phyloP scores from a whole-genome alignment of 176 grass and related monocot species.

The Tuctoria greenei region DNA sequence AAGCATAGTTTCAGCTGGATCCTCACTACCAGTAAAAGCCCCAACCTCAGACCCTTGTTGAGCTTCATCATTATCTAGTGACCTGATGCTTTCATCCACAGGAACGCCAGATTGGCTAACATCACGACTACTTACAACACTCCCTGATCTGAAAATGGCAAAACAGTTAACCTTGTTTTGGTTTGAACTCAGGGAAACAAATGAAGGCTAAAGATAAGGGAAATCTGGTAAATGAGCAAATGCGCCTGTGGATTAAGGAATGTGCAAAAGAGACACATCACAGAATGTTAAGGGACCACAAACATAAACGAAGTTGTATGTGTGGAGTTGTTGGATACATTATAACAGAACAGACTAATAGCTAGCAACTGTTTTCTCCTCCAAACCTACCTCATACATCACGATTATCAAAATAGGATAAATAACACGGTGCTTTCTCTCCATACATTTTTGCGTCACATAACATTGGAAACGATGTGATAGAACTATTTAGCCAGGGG shows the following conservation, averaged over 20 bases:
- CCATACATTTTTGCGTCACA: background rate
- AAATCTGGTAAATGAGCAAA: constrained; percentile 13
- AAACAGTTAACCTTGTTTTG: constrained; percentile 14
- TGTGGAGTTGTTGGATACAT: constrained; percentile 20
- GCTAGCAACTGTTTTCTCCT: constrained; percentile 9
- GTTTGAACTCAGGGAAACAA: background rate
- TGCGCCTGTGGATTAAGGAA: constrained; percentile 2
- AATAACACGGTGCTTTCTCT: background rate
- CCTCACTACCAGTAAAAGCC: constrained; percentile 35
- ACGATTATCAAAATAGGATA: constrained; percentile 24
- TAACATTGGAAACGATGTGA: background rate
- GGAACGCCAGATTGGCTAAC: constrained; percentile 50
- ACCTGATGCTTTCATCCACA: constrained; percentile 32
- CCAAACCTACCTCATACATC: constrained; percentile 18
- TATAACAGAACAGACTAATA: constrained; percentile 26
- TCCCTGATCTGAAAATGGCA: constrained; percentile 67
- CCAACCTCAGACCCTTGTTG: constrained; percentile 23
- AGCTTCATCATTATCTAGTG: constrained; percentile 49
- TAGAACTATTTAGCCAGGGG: background rate
- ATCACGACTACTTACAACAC: constrained; percentile 54
- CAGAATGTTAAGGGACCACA: constrained; percentile 33
- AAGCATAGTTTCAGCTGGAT: constrained; percentile 16
- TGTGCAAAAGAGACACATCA: constrained; percentile 13
- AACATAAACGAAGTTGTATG: constrained; percentile 14
- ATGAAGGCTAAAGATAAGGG: background rate